A percentile compares a stretch with the other conserved stretches of the same genome.
phyloP scores from a whole-genome alignment of 768 basidiomycete species.

The Xerocomus spinulosus region DNA sequence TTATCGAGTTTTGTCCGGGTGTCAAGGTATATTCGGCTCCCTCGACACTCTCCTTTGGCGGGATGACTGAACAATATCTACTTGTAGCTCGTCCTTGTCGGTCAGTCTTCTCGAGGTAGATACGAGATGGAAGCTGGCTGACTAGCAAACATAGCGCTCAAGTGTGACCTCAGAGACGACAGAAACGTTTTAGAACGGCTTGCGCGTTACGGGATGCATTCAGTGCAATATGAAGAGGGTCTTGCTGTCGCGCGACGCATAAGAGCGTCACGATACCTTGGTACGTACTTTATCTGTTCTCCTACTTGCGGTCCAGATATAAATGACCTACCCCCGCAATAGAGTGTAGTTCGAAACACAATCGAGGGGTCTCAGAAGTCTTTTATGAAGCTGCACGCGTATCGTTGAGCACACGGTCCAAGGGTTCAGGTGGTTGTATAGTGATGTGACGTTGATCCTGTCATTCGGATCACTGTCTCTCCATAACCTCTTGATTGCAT shows the following conservation, averaged over 20 bases:
- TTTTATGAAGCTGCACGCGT: constrained; percentile 90
- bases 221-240: constrained; percentile 91
- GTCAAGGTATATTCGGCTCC: constrained; percentile 62
- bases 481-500: constrained; percentile 2
- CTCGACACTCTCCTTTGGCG: constrained; percentile 1
- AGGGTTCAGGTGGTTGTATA: constrained; percentile 55
- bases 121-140: constrained; percentile 5
- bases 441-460: constrained; percentile 45
- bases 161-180: constrained; percentile 94
- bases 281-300: constrained; percentile 40
- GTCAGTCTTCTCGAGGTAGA: constrained; percentile 42
- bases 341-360: constrained; percentile 99
- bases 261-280: constrained; percentile 90
- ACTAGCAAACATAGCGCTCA: constrained; percentile 57
- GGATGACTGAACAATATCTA: constrained; percentile 5
- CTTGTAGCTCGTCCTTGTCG: constrained; percentile 77
- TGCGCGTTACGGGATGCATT: constrained; percentile 59
- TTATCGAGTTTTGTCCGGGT: constrained; percentile 88
- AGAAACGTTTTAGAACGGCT: constrained; percentile 64
- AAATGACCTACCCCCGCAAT: not conserved
- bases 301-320: no score
- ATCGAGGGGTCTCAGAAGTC: constrained; percentile 89
- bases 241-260: constrained; percentile 83
- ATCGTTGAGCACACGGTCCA: constrained; percentile 70
- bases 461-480: not conserved